A percentile compares a stretch with the other conserved stretches of the same genome.
These are phyloP conservation scores for Phialemoniopsis sp. DNA, from an alignment of 2,329 filamentous ascomycete genomes.

Conservation along the genomic window DNA sequence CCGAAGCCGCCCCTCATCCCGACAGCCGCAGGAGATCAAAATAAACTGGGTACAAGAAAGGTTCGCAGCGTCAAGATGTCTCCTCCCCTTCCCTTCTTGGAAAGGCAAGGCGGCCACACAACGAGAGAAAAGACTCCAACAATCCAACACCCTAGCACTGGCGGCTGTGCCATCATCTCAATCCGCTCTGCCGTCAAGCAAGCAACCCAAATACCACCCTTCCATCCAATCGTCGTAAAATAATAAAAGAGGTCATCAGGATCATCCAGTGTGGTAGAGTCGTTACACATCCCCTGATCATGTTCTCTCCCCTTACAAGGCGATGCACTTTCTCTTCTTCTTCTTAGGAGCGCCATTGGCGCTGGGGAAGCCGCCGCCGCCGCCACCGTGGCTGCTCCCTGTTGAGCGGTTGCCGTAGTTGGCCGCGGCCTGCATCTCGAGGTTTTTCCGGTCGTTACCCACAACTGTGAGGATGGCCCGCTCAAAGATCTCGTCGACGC, in stretches of 20 bases:
- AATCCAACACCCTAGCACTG: too few relatives aligned
- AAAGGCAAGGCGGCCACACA: too few relatives aligned
- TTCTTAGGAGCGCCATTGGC: conserved; percentile 53
- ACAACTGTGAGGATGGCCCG: conserved; percentile 87
- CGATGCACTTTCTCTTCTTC: conserved; percentile 81
- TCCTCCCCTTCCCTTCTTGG: too few relatives aligned
- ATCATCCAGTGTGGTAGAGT: conserved; percentile 6
- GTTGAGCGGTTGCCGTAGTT: conserved; percentile 24
- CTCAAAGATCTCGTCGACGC: conserved; percentile 96
- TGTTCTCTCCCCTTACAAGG: conserved; percentile 53
- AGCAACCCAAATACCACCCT: too few relatives aligned
- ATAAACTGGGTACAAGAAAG: too few relatives aligned
- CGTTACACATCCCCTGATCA: conserved; percentile 4
- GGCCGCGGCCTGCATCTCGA: conserved; percentile 42
- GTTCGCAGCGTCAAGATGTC: too few relatives aligned
- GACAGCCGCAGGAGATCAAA: too few relatives aligned
- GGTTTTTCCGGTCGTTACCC: conserved; percentile 67
- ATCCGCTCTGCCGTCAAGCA: too few relatives aligned
- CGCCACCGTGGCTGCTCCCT: conserved; percentile 18
- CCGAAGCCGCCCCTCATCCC: too few relatives aligned
- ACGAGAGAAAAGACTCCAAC: too few relatives aligned
- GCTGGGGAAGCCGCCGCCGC: conserved; percentile 28
- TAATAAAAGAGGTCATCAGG: conserved; percentile 4
- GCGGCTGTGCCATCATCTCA: too few relatives aligned
- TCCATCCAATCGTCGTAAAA: conserved; percentile 1